phyloP scores from a whole-genome alignment of 1,139 yeast genomes.

The Candida sp. region DNA sequence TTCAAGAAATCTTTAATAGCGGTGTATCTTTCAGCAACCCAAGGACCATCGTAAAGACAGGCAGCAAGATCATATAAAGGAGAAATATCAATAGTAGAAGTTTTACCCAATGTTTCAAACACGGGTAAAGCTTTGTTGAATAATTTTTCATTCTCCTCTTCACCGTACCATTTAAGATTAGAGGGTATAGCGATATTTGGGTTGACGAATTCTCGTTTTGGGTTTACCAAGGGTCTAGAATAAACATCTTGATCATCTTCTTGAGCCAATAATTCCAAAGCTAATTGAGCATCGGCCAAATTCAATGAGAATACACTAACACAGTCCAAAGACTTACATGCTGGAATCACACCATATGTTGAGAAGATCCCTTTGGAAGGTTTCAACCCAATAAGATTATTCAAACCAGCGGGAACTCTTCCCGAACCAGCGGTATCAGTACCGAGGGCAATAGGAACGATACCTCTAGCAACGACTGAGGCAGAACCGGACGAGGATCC shows the following conservation, averaged over 20 bases:
- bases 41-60: slow-evolving; percentile 94
- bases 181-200: slow-evolving; percentile 77
- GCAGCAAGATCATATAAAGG: slow-evolving; percentile 81
- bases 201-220: slow-evolving; percentile 58
- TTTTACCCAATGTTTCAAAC: slow-evolving; percentile 50
- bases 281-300: slow-evolving; percentile 76
- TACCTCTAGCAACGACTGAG: slow-evolving; percentile 81
- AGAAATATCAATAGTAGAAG: slow-evolving; percentile 64
- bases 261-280: slow-evolving; percentile 66
- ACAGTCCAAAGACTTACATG: slow-evolving; percentile 92
- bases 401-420: slow-evolving; percentile 95
- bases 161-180: slow-evolving; percentile 75
- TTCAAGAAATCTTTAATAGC: slow-evolving; percentile 74
- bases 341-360: slow-evolving; percentile 92
- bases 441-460: slow-evolving; percentile 85
- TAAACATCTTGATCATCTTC: slow-evolving; percentile 80
- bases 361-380: slow-evolving; percentile 90
- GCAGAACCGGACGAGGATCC: slow-evolving; percentile 98
- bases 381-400: slow-evolving; percentile 86
- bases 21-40: slow-evolving; percentile 95
- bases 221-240: slow-evolving; percentile 69
- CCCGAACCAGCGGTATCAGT: slow-evolving; percentile 99
- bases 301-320: slow-evolving; percentile 81
- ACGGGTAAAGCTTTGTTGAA: slow-evolving; percentile 59
- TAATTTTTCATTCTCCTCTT: slow-evolving; percentile 67